These are phyloP conservation scores for Actinidia arguta DNA, from an alignment of 179 eudicot species.

Conservation along the genomic window DNA sequence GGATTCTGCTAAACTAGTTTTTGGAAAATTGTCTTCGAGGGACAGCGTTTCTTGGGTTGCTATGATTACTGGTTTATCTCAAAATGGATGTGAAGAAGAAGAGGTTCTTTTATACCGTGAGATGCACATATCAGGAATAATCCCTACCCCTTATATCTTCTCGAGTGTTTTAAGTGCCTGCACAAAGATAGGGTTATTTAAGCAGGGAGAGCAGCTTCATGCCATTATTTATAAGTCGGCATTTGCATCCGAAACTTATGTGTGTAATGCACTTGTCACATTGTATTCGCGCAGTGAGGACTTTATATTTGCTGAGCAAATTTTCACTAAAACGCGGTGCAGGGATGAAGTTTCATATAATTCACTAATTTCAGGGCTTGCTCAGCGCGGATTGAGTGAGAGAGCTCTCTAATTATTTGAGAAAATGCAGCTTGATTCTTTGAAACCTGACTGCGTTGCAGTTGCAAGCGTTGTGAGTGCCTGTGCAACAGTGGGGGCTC, in stretches of 20 bases:
- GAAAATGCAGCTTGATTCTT: constrained; percentile 68
- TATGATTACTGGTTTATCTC: constrained; percentile 86
- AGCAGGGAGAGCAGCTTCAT: constrained; percentile 81
- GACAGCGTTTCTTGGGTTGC: constrained; percentile 94
- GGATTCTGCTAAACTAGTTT: constrained; percentile 60
- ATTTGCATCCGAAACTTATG: constrained; percentile 66
- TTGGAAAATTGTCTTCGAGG: constrained; percentile 44
- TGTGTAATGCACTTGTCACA: constrained; percentile 79
- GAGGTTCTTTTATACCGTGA: constrained; percentile 61
- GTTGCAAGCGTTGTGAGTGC: constrained; percentile 80
- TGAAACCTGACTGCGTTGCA: constrained; percentile 87
- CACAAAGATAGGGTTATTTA: constrained; percentile 58
- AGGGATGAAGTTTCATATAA: constrained; percentile 83
- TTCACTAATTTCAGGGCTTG: constrained; percentile 88
- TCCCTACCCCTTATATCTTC: constrained; percentile 80
- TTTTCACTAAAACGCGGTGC: constrained; percentile 60
- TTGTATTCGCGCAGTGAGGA: constrained; percentile 74
- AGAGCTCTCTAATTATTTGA: constrained; percentile 64
- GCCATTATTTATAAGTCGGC: constrained; percentile 77
- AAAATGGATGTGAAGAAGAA: constrained; percentile 64
- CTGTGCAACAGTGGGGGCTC: constrained; percentile 69
- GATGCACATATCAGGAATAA: constrained; percentile 64
- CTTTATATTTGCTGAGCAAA: constrained; percentile 54
- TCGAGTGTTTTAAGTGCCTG: constrained; percentile 90
- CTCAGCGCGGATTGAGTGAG: constrained; percentile 68